These are phyloP conservation scores for Solanum bukasovii DNA, from an alignment of 257 asterid genomes.

Conservation along the genomic window DNA sequence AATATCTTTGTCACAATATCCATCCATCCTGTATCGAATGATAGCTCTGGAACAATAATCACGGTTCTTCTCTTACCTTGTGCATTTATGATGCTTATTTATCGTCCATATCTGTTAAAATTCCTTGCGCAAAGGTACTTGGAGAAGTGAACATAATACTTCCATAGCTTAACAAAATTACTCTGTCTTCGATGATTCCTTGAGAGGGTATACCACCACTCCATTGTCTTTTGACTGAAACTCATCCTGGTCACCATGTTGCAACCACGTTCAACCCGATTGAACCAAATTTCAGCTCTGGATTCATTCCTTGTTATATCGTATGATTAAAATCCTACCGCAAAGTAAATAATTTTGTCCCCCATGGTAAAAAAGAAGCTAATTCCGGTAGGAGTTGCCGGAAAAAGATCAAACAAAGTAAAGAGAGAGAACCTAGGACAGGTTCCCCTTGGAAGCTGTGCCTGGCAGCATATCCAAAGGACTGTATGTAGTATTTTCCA, in stretches of 20 bases:
- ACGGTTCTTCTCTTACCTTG: neutral
- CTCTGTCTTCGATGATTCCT: neutral
- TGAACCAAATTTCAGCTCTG: neutral
- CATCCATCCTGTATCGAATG: neutral
- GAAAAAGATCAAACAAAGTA: too few relatives aligned
- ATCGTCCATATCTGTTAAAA: neutral
- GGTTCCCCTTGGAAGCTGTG: too few relatives aligned
- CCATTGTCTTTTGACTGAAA: neutral
- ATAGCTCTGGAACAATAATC: neutral
- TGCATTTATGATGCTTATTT: neutral
- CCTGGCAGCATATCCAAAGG: too few relatives aligned
- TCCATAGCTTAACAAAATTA: neutral
- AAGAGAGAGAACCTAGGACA: too few relatives aligned
- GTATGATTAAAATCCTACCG: neutral
- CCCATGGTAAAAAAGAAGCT: neutral
- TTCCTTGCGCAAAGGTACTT: neutral
- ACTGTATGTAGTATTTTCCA: too few relatives aligned
- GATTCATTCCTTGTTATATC: neutral
- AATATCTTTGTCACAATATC: neutral
- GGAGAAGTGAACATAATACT: neutral
- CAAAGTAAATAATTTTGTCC: too few relatives aligned
- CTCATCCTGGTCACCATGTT: neutral
- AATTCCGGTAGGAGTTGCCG: too few relatives aligned
- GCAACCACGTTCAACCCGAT: neutral
- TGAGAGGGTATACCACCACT: neutral